Evolutionary conservation across 495 filamentous ascomycete species (phyloP).

Genomic region (Daldinia decipiens): DNA sequence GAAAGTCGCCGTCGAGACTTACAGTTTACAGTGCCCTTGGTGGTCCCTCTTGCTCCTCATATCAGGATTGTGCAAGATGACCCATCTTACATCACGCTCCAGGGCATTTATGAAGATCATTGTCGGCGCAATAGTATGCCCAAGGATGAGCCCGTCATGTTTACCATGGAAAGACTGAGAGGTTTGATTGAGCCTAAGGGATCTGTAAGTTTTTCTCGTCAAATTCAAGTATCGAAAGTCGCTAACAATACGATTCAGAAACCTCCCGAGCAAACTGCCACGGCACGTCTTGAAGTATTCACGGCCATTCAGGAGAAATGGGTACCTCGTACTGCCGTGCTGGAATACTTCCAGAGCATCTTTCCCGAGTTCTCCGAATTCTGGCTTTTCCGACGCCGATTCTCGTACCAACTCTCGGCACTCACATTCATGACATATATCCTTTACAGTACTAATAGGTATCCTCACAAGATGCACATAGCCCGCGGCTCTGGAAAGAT

Average conservation of each 20-base stretch:
- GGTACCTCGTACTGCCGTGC: slow-evolving; percentile 80
- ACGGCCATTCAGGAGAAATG: slow-evolving; percentile 90
- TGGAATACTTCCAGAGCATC: slow-evolving; percentile 89
- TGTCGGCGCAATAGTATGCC: slow-evolving; percentile 84
- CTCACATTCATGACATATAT: slow-evolving; percentile 99
- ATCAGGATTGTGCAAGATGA: slow-evolving; percentile 96
- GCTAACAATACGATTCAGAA: slow-evolving; percentile 58
- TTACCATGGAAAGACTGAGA: slow-evolving; percentile 91
- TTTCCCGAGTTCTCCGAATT: slow-evolving; percentile 93
- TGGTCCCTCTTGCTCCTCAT: slow-evolving; percentile 92
- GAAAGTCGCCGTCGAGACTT: slow-evolving; percentile 93
- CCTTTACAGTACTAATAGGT: slow-evolving; percentile 93
- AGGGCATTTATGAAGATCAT: slow-evolving; percentile 94
- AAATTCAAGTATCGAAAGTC: not conserved
- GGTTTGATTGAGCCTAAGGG: slow-evolving; percentile 75
- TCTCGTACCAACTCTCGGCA: slow-evolving; percentile 94
- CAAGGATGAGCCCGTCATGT: slow-evolving; percentile 95
- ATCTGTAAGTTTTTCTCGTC: slow-evolving; percentile 57
- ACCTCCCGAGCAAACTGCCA: slow-evolving; percentile 70
- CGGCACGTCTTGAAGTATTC: slow-evolving; percentile 83
- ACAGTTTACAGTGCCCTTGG: slow-evolving; percentile 93
- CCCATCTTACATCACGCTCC: slow-evolving; percentile 90
- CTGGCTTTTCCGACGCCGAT: slow-evolving; percentile 97
- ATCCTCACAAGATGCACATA: slow-evolving; percentile 93
- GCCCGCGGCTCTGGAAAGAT: slow-evolving; percentile 89